These are phyloP conservation scores for Kickxella alabastrina DNA, from an alignment of 192 early-diverging fungal species.

Conservation along the genomic window DNA sequence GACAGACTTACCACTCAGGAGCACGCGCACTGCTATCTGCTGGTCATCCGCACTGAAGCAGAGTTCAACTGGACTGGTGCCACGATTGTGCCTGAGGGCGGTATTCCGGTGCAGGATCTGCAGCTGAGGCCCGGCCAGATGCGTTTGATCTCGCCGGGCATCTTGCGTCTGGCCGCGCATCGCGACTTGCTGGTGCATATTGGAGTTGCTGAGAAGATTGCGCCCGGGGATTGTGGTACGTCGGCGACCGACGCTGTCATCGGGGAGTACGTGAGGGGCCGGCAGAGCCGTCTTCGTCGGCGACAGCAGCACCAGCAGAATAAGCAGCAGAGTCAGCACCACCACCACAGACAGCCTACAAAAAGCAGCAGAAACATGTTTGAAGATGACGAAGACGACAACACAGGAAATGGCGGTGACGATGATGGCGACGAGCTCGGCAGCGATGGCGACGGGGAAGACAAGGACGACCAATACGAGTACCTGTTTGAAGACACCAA, in stretches of 20 bases:
- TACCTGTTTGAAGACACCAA: too few species aligned
- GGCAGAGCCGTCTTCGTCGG: background rate
- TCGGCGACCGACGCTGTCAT: conserved; percentile 36
- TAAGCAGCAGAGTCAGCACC: background rate
- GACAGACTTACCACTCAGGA: conserved; percentile 14
- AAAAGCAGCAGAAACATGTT: background rate
- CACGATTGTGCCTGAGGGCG: conserved; percentile 11
- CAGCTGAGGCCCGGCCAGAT: conserved; percentile 35
- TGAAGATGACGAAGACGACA: conserved; percentile 7
- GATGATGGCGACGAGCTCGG: conserved; percentile 5
- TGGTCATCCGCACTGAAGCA: conserved; percentile 41
- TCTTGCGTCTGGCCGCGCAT: conserved; percentile 27
- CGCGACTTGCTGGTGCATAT: conserved; percentile 30
- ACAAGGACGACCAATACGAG: too few species aligned
- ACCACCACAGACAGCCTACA: background rate
- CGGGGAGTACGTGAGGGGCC: conserved; percentile 2
- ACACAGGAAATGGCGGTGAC: background rate
- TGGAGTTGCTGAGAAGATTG: conserved; percentile 22
- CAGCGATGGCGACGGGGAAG: too few species aligned
- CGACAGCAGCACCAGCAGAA: conserved; percentile 5
- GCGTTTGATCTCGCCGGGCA: conserved; percentile 47
- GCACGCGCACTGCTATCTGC: conserved; percentile 33
- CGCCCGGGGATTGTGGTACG: conserved; percentile 31
- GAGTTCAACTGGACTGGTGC: conserved; percentile 46
- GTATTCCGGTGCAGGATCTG: conserved; percentile 34